Evolutionary conservation across 164 flowering plant species (phyloP).

Genomic region (Protea cynaroides): DNA sequence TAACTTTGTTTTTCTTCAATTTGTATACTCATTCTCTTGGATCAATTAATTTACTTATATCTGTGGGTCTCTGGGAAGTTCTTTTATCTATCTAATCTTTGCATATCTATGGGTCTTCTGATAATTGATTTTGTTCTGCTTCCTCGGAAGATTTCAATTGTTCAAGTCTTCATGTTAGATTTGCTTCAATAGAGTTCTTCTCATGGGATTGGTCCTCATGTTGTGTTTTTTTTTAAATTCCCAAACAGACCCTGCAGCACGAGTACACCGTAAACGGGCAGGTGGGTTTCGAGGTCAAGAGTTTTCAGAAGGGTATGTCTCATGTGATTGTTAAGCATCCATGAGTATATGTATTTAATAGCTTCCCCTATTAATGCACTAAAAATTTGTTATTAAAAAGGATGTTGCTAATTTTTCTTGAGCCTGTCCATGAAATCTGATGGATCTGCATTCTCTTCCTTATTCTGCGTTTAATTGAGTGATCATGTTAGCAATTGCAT

Average conservation of each 20-base stretch:
- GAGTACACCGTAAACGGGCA: constrained; percentile 47
- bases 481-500: not conserved
- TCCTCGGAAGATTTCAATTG: not conserved
- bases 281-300: constrained; percentile 63
- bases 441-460: not conserved
- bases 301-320: constrained; percentile 83
- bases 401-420: no score
- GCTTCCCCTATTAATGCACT: not conserved
- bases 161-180: not conserved
- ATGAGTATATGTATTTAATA: not conserved
- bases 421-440: no score
- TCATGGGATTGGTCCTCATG: not conserved
- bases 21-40: no score
- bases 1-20: not conserved
- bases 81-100: not conserved
- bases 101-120: not conserved
- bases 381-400: no score
- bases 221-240: not conserved
- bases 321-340: not conserved
- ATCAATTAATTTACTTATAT: not conserved
- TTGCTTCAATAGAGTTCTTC: not conserved
- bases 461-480: not conserved
- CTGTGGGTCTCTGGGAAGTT: not conserved
- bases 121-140: not conserved
- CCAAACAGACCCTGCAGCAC: constrained; percentile 49